These are phyloP conservation scores for Apiotrichum mycotoxinovorans DNA, from an alignment of 1,284 basidiomycete species.

Conservation along the genomic window DNA sequence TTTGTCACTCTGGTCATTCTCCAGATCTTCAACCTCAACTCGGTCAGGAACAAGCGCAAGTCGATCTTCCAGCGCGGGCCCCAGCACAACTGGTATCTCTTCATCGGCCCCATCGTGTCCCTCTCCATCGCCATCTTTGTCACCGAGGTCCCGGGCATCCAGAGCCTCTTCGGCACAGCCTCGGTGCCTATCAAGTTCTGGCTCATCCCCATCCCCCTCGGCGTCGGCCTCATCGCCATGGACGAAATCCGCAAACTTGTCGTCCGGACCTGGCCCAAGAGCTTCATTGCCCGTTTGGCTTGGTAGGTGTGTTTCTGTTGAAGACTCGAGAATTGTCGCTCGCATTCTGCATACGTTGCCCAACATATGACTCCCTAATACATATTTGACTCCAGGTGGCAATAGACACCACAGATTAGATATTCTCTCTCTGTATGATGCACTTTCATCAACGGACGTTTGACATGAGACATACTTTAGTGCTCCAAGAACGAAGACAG, in stretches of 20 bases:
- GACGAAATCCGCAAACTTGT: constrained; percentile 51
- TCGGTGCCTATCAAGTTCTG: constrained; percentile 55
- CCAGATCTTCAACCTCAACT: constrained; percentile 61
- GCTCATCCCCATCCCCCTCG: constrained; percentile 54
- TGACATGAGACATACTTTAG: no score
- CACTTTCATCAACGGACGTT: no score
- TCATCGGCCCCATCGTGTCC: constrained; percentile 55
- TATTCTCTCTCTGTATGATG: no score
- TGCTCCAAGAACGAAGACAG: no score
- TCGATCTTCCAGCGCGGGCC: constrained; percentile 53
- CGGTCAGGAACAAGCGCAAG: constrained; percentile 55
- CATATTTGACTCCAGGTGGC: no score
- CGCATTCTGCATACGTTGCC: no score
- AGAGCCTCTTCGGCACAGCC: constrained; percentile 57
- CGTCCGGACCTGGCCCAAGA: constrained; percentile 30
- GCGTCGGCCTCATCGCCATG: constrained; percentile 35
- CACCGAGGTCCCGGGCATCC: constrained; percentile 58
- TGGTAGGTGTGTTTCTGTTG: background rate
- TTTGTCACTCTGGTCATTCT: constrained; percentile 65
- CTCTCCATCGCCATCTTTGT: constrained; percentile 57
- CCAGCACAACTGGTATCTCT: constrained; percentile 50
- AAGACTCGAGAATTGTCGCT: no score
- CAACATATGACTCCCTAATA: no score
- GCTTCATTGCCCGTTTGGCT: background rate
- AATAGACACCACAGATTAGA: no score